Conservation (phyloP, 139 green algal species). For the Zygnema cylindricum region DNA sequence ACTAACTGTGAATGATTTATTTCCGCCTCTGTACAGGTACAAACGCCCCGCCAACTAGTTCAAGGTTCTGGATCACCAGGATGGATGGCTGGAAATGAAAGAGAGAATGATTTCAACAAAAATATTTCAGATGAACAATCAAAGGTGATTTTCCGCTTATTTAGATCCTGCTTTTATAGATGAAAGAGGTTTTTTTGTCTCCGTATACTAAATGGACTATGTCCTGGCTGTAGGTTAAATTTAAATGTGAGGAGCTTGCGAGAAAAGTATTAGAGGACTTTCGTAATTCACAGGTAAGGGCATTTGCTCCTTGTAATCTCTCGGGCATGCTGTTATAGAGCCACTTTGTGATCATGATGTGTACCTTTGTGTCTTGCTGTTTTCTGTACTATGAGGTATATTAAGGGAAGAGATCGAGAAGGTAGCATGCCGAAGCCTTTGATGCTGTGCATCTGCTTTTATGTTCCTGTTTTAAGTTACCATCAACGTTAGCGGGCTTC, state of each 20-base stretch:
- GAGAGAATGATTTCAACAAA: slow-evolving; percentile 68
- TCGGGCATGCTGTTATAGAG: neutral
- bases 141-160: slow-evolving; percentile 28
- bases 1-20: no score
- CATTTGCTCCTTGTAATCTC: neutral
- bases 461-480: no score
- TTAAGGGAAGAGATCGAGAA: no score
- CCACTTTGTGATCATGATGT: no score
- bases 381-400: no score
- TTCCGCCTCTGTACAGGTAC: no score
- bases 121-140: slow-evolving; percentile 77
- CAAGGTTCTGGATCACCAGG: slow-evolving; percentile 3
- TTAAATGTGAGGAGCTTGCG: slow-evolving; percentile 91
- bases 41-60: slow-evolving; percentile 29
- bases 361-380: no score
- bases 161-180: neutral
- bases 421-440: no score
- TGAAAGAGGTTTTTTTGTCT: no score
- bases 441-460: no score
- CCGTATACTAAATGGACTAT: neutral
- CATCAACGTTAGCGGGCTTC: no score
- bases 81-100: slow-evolving; percentile 39
- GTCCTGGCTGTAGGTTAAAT: slow-evolving; percentile 76
- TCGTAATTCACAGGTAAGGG: slow-evolving; percentile 20
- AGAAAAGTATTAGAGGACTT: slow-evolving; percentile 25